These are phyloP conservation scores for Pythium biforme DNA, from an alignment of 352 stramenopile species.

Conservation along the genomic window DNA sequence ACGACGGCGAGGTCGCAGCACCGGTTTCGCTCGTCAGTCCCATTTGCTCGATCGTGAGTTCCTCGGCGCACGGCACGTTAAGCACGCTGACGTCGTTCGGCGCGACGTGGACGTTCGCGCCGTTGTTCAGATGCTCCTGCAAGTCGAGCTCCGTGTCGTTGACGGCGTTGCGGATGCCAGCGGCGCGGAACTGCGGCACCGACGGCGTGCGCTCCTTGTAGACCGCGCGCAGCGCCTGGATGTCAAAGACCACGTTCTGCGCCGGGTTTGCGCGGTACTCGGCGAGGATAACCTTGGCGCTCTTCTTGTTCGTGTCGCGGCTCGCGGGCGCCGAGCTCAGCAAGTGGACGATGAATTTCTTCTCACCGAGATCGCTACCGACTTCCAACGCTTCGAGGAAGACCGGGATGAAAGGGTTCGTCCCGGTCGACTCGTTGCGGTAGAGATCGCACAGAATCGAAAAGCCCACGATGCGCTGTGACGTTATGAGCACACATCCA, in stretches of 20 bases:
- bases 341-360: constrained; percentile 76
- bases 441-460: constrained; percentile 86
- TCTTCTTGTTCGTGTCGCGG: constrained; percentile 75
- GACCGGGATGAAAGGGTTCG: constrained; percentile 87
- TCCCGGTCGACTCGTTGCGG: constrained; percentile 65
- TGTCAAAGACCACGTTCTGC: constrained; percentile 51
- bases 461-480: constrained; percentile 80
- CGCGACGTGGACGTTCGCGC: constrained; percentile 60
- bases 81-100: constrained; percentile 72
- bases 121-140: constrained; percentile 83
- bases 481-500: too few species aligned
- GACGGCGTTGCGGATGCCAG: constrained; percentile 78
- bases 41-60: constrained; percentile 75
- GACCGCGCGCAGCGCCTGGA: constrained; percentile 56
- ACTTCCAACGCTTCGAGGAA: constrained; percentile 84
- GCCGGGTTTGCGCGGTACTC: constrained; percentile 60
- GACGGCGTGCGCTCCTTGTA: constrained; percentile 78
- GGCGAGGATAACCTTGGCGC: constrained; percentile 63
- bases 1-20: constrained; percentile 29
- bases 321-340: constrained; percentile 42
- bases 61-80: constrained; percentile 68
- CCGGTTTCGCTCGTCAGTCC: constrained; percentile 41
- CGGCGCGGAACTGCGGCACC: constrained; percentile 74
- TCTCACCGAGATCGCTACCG: constrained; percentile 65
- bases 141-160: constrained; percentile 79